A percentile compares a stretch with the other conserved stretches of the same genome.
Conservation (phyloP, 1,139 yeast species). For the Taiozyma sp. region DNA sequence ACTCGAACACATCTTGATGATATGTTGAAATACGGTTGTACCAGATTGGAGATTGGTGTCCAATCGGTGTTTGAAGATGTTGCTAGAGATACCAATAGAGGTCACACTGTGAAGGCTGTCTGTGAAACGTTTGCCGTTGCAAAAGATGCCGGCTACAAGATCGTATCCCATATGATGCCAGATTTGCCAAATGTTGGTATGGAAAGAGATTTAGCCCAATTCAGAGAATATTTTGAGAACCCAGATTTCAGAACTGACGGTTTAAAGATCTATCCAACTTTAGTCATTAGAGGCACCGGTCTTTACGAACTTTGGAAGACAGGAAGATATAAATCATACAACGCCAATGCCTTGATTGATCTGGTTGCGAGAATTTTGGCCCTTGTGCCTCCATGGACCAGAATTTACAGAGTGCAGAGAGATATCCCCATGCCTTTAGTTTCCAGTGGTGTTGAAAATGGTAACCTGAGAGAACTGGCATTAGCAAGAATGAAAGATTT, state of each 20-base stretch:
- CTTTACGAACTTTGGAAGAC: conserved; percentile 95
- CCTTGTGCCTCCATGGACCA: conserved; percentile 98
- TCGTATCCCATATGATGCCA: conserved; percentile 99
- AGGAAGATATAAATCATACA: conserved; percentile 89
- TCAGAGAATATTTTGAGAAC: conserved; percentile 91
- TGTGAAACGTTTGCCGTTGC: conserved; percentile 95
- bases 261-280: conserved; percentile 87
- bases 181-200: conserved; percentile 97
- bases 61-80: conserved; percentile 98
- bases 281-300: conserved; percentile 97
- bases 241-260: conserved; percentile 98
- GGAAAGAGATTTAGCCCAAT: conserved; percentile 97
- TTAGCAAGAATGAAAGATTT: conserved; percentile 97
- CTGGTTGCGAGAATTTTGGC: conserved; percentile 94
- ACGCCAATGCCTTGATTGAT: conserved; percentile 91
- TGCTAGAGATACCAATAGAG: conserved; percentile 96
- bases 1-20: conserved; percentile 93
- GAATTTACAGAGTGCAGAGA: conserved; percentile 96
- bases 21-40: conserved; percentile 94
- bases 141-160: conserved; percentile 96
- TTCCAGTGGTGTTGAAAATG: conserved; percentile 97
- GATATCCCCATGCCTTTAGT: conserved; percentile 99
- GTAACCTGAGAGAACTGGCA: conserved; percentile 92
- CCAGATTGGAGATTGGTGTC: conserved; percentile 94
- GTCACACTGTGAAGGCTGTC: conserved; percentile 95